Percentiles rank a stretch among this genome's conserved stretches.
Conservation (phyloP, 495 filamentous ascomycete genomes). For the Friedmanniomyces endolithicus region DNA sequence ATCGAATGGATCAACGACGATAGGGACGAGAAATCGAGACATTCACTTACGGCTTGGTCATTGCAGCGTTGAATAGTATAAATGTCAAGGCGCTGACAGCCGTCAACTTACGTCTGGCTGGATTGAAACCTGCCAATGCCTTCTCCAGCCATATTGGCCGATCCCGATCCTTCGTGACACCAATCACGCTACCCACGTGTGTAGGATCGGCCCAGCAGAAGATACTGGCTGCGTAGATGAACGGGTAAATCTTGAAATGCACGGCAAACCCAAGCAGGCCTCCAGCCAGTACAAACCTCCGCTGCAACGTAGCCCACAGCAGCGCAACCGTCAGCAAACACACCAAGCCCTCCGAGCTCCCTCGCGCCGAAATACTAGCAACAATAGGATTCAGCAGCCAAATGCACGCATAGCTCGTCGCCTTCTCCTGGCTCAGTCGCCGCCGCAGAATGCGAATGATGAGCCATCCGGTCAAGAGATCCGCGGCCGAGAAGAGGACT, state of each 20-base stretch:
- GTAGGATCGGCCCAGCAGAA: slow-evolving; percentile 43
- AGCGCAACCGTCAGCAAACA: slow-evolving; percentile 70
- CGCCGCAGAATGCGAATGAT: slow-evolving; percentile 49
- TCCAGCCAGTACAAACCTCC: slow-evolving; percentile 52
- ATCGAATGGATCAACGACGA: slow-evolving; percentile 1
- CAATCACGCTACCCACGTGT: background rate
- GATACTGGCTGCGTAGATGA: slow-evolving; percentile 80
- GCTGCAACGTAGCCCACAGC: slow-evolving; percentile 62
- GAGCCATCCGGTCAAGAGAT: slow-evolving; percentile 81
- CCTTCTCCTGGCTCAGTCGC: slow-evolving; percentile 38
- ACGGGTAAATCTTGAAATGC: slow-evolving; percentile 98
- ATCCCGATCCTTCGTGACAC: background rate
- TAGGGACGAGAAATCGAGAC: background rate
- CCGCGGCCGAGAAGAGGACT: slow-evolving; percentile 66
- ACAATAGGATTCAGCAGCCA: slow-evolving; percentile 98
- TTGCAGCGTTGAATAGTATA: slow-evolving; percentile 52
- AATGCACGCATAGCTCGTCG: slow-evolving; percentile 63
- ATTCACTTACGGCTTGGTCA: slow-evolving; percentile 56
- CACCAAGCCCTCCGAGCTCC: slow-evolving; percentile 82
- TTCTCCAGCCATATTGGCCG: background rate
- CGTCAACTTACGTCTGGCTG: slow-evolving; percentile 33
- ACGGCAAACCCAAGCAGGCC: slow-evolving; percentile 68
- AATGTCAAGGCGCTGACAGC: slow-evolving; percentile 61
- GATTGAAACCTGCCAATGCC: background rate
- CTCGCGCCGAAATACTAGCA: slow-evolving; percentile 84